phyloP scores from a whole-genome alignment of 2,329 filamentous ascomycete genomes.

The Aspergillus amoenus region DNA sequence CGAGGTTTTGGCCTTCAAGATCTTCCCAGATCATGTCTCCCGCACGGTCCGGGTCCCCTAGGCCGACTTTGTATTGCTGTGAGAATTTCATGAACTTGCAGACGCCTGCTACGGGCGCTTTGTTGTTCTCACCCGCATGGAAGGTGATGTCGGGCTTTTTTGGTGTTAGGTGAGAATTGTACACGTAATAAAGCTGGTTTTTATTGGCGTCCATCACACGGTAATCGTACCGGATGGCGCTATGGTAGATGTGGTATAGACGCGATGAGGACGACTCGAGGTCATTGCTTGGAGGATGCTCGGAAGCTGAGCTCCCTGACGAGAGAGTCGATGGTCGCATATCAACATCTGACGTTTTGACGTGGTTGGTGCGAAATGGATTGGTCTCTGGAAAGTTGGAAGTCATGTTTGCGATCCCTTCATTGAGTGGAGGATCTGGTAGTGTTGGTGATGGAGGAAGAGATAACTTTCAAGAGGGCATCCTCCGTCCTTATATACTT shows the following conservation, averaged over 20 bases:
- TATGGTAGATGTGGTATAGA: slow-evolving; percentile 27
- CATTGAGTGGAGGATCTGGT: neutral
- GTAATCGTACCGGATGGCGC: slow-evolving; percentile 23
- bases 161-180: slow-evolving; percentile 28
- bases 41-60: slow-evolving; percentile 28
- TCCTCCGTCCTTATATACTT: slow-evolving; percentile 3
- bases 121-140: slow-evolving; percentile 27
- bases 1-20: slow-evolving; percentile 25
- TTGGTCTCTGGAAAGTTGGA: neutral
- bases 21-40: slow-evolving; percentile 31
- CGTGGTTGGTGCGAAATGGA: neutral
- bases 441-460: neutral
- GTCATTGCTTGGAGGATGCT: neutral
- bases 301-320: neutral
- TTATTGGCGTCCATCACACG: slow-evolving; percentile 21
- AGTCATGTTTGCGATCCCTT: neutral
- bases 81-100: slow-evolving; percentile 37
- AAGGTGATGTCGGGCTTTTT: slow-evolving; percentile 36
- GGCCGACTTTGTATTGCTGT: slow-evolving; percentile 30
- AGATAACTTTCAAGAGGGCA: neutral
- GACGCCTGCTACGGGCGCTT: slow-evolving; percentile 27
- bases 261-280: slow-evolving; percentile 2
- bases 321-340: neutral
- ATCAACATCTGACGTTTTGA: neutral
- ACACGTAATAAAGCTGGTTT: slow-evolving; percentile 24